Evolutionary conservation across 1,284 basidiomycete species (phyloP), one percentile per base, ranked within the genome.

Genomic region (Abortiporus biennis): DNA sequence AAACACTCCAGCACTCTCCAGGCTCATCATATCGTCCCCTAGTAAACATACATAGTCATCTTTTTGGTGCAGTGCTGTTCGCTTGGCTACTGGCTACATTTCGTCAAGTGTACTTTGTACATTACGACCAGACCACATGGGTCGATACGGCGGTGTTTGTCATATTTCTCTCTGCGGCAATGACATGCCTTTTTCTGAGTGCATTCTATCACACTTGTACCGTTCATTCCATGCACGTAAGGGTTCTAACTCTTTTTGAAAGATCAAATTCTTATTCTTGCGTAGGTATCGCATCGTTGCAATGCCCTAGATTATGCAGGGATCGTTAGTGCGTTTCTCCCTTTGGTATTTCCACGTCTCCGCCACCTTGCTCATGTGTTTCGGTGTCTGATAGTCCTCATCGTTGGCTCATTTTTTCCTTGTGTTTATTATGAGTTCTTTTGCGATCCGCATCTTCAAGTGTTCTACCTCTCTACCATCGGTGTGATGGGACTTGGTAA

Each of bases 11-110:
- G 38, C 36, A 31, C 16, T 33, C 17, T 27, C 11, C 24, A 30
- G 30, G 23, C 24, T 13, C 16, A 37, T 39, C 22, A 44, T 20
- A 16, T 16, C 17, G 17, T 31, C 34, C 20, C 38, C 15, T 48
- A 92, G 89, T 95, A 47, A 95, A 96, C 64, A 92, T 95, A 40
- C 90, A 93, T 62, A 87, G 76, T 40, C 92, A 95, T 57, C 69
- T 93, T 6, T 76, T 80, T 68, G 90, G 85, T 22, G 82, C 85
- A 13, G 56, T 80, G 9, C 55, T 88, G 40, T 92, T 92, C 57
- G 54, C 66, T 15, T 74, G 80, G 53, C 67, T 90, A 41, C 59
- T 84, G 37, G 63, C 64, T 44, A 74, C 76, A 3, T 74, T 76
- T 47, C 63, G 68, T 33, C 64, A 70, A 6, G 68, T 67, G 44